Conservation (phyloP, 2,329 filamentous ascomycete genomes). For the Reticulascus tulasneorum region DNA sequence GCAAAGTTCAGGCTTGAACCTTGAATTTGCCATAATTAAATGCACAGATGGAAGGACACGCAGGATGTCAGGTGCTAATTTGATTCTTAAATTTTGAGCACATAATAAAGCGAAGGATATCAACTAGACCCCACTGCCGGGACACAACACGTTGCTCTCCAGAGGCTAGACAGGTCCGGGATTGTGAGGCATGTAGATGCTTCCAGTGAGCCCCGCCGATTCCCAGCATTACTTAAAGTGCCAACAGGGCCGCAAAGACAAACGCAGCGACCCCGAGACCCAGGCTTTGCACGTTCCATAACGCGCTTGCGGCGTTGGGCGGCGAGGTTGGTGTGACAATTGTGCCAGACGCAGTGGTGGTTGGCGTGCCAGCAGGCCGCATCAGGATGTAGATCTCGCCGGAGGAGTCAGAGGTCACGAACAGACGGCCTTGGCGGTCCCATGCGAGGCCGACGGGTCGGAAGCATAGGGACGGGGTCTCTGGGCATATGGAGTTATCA, state of each 20-base stretch:
- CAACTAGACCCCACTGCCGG: too few species aligned
- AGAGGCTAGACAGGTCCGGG: too few species aligned
- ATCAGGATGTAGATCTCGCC: constrained; percentile 61
- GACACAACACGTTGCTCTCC: too few species aligned
- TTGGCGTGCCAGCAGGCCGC: constrained; percentile 7
- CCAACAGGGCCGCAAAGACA: background rate
- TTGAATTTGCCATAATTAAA: too few species aligned
- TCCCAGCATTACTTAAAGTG: too few species aligned
- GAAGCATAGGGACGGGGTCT: constrained; percentile 57
- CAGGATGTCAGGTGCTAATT: too few species aligned
- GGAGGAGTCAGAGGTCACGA: constrained; percentile 58
- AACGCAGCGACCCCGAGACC: background rate
- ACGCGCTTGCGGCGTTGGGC: background rate
- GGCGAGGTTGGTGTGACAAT: constrained; percentile 6
- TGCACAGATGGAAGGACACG: too few species aligned
- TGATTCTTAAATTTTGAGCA: too few species aligned
- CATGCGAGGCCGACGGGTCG: constrained; percentile 57
- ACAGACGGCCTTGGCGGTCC: constrained; percentile 51
- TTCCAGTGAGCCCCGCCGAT: too few species aligned
- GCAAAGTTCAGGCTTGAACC: too few species aligned
- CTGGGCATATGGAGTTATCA: constrained; percentile 49
- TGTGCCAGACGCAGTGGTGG: constrained; percentile 3
- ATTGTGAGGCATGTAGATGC: too few species aligned
- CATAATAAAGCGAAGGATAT: too few species aligned
- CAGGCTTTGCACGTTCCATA: constrained; percentile 1